A percentile compares a stretch with the other conserved stretches of the same genome.
phyloP scores from a whole-genome alignment of 1,284 basidiomycete genomes.

The Retiboletus flavoniger region DNA sequence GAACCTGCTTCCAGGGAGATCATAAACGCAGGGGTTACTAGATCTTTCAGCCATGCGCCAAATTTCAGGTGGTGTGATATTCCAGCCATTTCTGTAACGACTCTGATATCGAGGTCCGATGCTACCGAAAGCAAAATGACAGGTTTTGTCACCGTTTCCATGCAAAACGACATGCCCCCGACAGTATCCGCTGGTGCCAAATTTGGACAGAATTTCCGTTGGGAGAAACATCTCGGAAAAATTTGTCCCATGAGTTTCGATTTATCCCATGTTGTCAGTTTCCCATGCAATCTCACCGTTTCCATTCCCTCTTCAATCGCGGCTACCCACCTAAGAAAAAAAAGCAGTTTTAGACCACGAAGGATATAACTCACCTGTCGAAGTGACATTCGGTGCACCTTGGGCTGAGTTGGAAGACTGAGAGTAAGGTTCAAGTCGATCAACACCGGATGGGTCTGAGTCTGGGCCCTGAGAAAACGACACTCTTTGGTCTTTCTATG shows the following conservation, averaged over 20 bases:
- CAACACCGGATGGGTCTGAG: not conserved
- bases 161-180: no score
- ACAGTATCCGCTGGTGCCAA: not conserved
- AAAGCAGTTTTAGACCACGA: not conserved
- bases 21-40: not conserved
- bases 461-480: not conserved
- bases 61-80: not conserved
- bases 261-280: not conserved
- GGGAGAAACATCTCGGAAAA: conserved; percentile 1
- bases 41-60: no score
- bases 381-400: not conserved
- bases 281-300: conserved; percentile 7
- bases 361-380: not conserved
- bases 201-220: not conserved
- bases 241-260: not conserved
- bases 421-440: not conserved
- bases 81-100: not conserved
- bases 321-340: not conserved
- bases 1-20: not conserved
- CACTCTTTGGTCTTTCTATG: not conserved
- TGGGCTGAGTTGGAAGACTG: not conserved
- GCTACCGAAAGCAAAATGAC: conserved; percentile 1
- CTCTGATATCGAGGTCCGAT: not conserved
- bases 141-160: not conserved
- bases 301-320: not conserved